Evolutionary conservation across 345 rosid genomes (phyloP), one percentile per base, ranked within the genome.

Genomic region (Salix exigua): DNA sequence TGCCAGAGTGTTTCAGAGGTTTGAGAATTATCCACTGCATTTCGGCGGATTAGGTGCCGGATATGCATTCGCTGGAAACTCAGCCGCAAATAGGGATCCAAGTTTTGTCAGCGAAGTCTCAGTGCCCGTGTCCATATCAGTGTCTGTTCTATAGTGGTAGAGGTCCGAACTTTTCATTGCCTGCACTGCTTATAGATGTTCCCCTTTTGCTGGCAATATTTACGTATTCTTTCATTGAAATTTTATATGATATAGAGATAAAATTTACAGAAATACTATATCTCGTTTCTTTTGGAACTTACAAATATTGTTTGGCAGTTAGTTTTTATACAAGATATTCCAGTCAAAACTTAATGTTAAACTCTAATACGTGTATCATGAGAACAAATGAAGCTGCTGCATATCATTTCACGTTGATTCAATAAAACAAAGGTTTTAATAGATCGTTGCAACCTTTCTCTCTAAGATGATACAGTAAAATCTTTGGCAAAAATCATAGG

Each of bases 1-100:
- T 72, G 98, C 94, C 33, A 85, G 97, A 75, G 97, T 91, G 77
- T 92, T 92, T 55, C 97, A 92, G 77, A 91, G 97, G 78, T 78
- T 92, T 8, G 97, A 90, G 82, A 84, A 88, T 51, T 84, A 88
- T 2, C 58, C 90, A 2, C 68, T 88, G 76, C 86, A 88, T 80
- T 84, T 83, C 1, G 91, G 91, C 4, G 90, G 91, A 71, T 60
- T 87, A 83, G 89, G 88, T 9, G 80, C 81, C 2, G 91, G 90
- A 50, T 93, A 88, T 71, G 91, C 90, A 76, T 87, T 86, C 35
- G 89, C 88, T 1, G 90, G 91, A 71, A 89, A 90, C 78, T 80
- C 95, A 14, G 77, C 88, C 33, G 2, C 87, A 7, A 86, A 11
- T 44, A 72, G 86, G 75, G 88, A 85, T 72, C 38, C 89, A 6